Evolutionary conservation across 148 eudicot species (phyloP).

Genomic region (Salicornia ramosissima): DNA sequence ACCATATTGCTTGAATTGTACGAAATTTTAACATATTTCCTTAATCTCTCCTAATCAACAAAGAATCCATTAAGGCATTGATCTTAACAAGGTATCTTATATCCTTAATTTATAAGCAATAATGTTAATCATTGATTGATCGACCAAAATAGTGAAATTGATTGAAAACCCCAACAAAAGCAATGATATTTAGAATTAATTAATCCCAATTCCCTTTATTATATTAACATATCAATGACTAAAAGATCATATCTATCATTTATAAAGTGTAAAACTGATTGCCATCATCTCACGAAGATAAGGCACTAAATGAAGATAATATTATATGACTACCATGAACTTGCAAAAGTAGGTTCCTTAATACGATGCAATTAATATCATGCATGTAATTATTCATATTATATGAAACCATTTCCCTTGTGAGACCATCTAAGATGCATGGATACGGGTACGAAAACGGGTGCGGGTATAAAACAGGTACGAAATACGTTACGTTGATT

Average conservation of each 20-base stretch:
- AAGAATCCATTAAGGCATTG: neutral
- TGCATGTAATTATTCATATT: too few relatives aligned
- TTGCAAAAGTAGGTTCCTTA: constrained; percentile 13
- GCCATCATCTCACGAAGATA: constrained; percentile 17
- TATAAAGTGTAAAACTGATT: constrained; percentile 8
- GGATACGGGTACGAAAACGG: too few relatives aligned
- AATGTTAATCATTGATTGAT: constrained; percentile 1
- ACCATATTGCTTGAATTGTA: neutral
- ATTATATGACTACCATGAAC: constrained; percentile 9
- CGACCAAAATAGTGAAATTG: constrained; percentile 15
- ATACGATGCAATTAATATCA: too few relatives aligned
- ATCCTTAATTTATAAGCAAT: too few relatives aligned
- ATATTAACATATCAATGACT: constrained; percentile 7
- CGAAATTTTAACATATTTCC: neutral
- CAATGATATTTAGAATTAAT: constrained; percentile 11
- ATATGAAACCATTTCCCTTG: too few relatives aligned
- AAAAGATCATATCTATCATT: neutral
- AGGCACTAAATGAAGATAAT: constrained; percentile 17
- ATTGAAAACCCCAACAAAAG: constrained; percentile 14
- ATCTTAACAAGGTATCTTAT: neutral
- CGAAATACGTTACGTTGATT: too few relatives aligned
- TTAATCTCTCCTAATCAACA: neutral
- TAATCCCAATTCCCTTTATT: neutral
- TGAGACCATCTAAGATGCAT: too few relatives aligned
- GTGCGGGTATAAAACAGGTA: too few relatives aligned